Evolutionary conservation across 345 rosid species (phyloP).

Genomic region (Pelargonium nanum): DNA sequence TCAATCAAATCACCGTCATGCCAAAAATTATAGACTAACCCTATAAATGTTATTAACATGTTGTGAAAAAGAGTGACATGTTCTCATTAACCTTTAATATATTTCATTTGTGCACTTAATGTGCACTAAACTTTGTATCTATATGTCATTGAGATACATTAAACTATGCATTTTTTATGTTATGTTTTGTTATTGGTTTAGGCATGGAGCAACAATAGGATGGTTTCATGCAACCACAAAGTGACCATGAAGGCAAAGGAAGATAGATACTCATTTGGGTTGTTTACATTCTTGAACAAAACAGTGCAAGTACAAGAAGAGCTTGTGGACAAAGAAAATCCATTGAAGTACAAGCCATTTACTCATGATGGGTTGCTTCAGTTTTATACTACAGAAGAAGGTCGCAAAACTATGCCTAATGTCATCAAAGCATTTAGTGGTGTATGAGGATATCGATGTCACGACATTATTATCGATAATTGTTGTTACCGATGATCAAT

Average conservation of each 20-base stretch:
- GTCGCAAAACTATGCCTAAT: no score
- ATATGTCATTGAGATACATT: background rate
- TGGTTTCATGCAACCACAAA: conserved; percentile 10
- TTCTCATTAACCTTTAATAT: no score
- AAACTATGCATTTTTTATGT: background rate
- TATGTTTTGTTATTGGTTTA: background rate
- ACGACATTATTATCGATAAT: no score
- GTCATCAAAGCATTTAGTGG: no score
- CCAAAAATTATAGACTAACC: no score
- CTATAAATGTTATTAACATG: no score
- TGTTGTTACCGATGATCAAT: no score
- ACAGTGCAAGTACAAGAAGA: conserved; percentile 18
- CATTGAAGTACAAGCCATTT: conserved; percentile 19
- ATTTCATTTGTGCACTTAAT: no score
- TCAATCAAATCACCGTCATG: no score
- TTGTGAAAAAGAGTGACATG: no score
- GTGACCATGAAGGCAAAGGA: conserved; percentile 7
- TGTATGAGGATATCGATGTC: no score
- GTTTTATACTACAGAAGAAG: conserved; percentile 7
- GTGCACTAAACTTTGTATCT: background rate
- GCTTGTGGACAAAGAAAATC: conserved; percentile 21
- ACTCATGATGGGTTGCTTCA: conserved; percentile 9
- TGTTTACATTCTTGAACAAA: conserved; percentile 13
- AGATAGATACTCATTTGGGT: conserved; percentile 12
- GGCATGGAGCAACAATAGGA: conserved; percentile 18